Evolutionary conservation across 2,329 filamentous ascomycete species (phyloP).

Genomic region (Bipolaris bicolor): DNA sequence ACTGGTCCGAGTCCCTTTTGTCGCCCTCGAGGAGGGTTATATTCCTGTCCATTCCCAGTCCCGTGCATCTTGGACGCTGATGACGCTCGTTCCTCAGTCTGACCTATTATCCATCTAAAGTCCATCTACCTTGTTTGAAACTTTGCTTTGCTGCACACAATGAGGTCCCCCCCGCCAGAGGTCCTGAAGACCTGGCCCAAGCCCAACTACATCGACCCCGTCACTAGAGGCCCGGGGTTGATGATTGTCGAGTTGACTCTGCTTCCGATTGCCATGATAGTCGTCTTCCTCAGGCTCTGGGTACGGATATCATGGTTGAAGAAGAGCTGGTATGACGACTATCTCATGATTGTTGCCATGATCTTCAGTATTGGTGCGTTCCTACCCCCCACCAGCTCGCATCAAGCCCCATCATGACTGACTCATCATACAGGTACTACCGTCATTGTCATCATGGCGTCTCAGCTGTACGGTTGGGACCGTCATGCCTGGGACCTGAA

Average conservation of each 20-base stretch:
- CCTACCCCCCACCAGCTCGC: not conserved
- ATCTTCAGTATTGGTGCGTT: conserved; percentile 26
- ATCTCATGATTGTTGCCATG: conserved; percentile 47
- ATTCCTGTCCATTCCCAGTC: conserved; percentile 35
- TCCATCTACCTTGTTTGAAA: conserved; percentile 24
- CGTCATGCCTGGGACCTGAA: conserved; percentile 48
- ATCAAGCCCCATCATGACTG: not conserved
- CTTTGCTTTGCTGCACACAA: conserved; percentile 21
- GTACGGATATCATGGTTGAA: conserved; percentile 46
- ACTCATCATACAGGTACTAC: conserved; percentile 5
- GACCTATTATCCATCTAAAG: conserved; percentile 25
- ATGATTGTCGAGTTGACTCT: conserved; percentile 50
- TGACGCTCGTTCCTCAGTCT: conserved; percentile 38
- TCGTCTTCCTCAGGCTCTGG: conserved; percentile 44
- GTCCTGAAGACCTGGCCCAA: conserved; percentile 50
- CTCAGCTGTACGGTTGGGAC: conserved; percentile 49
- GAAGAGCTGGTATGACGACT: conserved; percentile 50
- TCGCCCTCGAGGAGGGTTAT: conserved; percentile 23
- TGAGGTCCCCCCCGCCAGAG: conserved; percentile 44
- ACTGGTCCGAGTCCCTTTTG: conserved; percentile 24
- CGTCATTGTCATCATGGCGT: conserved; percentile 29
- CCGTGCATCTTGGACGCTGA: conserved; percentile 33
- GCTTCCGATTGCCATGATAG: conserved; percentile 45
- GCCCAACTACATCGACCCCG: conserved; percentile 53
- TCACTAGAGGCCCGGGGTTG: conserved; percentile 50